Percentiles rank a stretch among this genome's conserved stretches.
Conservation (phyloP, 805 yeast species). For the Cyberlindnera suaveolens region DNA sequence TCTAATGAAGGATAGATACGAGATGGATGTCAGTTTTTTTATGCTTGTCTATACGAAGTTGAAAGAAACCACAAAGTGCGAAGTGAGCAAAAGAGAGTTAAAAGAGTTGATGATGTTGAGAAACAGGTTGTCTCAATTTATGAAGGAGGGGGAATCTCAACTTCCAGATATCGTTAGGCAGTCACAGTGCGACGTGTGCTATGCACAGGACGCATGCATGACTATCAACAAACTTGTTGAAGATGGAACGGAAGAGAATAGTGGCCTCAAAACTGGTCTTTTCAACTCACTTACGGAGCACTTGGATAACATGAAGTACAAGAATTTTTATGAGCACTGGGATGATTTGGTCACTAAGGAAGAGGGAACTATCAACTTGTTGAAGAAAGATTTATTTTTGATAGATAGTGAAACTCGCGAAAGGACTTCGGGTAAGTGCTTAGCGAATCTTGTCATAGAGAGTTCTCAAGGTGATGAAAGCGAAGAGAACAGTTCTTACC, state of each 20-base stretch:
- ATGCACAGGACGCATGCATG: constrained; percentile 54
- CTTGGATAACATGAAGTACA: constrained; percentile 37
- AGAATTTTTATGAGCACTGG: constrained; percentile 65
- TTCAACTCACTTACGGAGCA: constrained; percentile 48
- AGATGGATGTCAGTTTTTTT: constrained; percentile 55
- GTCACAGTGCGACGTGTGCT: constrained; percentile 59
- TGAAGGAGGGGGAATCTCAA: constrained; percentile 42
- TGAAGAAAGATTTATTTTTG: constrained; percentile 54
- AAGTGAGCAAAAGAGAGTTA: constrained; percentile 49
- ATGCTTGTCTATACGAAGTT: constrained; percentile 70
- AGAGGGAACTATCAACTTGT: constrained; percentile 47
- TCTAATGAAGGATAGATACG: constrained; percentile 74
- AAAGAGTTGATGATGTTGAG: constrained; percentile 65
- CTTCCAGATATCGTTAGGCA: constrained; percentile 50
- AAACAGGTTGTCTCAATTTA: constrained; percentile 56
- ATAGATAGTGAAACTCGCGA: constrained; percentile 57
- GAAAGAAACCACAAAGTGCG: constrained; percentile 47
- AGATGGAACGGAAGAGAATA: constrained; percentile 45
- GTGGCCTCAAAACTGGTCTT: constrained; percentile 45
- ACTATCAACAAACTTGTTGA: constrained; percentile 54
- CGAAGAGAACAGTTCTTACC: constrained; percentile 24
- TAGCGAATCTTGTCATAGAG: constrained; percentile 44
- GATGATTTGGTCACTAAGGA: constrained; percentile 67
- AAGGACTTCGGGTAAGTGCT: constrained; percentile 47
- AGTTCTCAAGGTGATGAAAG: constrained; percentile 17